phyloP scores from a whole-genome alignment of 306 rosid genomes.

The Malus orientalis region DNA sequence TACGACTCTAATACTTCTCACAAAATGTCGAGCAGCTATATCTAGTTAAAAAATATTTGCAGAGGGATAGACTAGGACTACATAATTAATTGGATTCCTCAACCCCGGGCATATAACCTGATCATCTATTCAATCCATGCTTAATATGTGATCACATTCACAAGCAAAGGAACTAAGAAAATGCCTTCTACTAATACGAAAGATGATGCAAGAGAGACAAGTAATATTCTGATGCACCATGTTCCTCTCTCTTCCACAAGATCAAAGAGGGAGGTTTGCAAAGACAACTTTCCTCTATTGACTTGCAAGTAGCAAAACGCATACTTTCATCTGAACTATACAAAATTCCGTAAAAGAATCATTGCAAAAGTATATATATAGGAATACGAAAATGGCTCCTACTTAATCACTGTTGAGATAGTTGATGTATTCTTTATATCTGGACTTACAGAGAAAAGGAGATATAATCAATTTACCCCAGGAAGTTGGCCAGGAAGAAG shows the following conservation, averaged over 20 bases:
- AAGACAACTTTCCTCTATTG: not conserved
- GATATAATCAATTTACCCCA: conserved; percentile 55
- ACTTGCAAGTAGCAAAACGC: not conserved
- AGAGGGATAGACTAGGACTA: too few relatives aligned
- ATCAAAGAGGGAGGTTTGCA: not conserved
- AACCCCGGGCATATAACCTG: not conserved
- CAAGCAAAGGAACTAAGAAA: not conserved
- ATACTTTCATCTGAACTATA: not conserved
- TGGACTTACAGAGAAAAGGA: conserved; percentile 16
- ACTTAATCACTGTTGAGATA: not conserved
- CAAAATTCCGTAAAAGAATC: not conserved
- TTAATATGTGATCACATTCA: not conserved
- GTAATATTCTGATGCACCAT: not conserved
- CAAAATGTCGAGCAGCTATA: not conserved
- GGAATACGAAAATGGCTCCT: not conserved
- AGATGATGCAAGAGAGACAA: not conserved
- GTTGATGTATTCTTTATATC: not conserved
- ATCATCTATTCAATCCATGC: not conserved
- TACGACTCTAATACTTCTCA: not conserved
- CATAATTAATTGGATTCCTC: not conserved
- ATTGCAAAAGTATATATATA: not conserved
- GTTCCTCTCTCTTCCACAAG: not conserved
- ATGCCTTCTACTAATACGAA: not conserved
- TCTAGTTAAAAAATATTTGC: not conserved
- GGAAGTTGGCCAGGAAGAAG: conserved; percentile 92